These are phyloP conservation scores for Phaeosphaeria sp. DNA, from an alignment of 2,329 filamentous ascomycete species.

Conservation along the genomic window DNA sequence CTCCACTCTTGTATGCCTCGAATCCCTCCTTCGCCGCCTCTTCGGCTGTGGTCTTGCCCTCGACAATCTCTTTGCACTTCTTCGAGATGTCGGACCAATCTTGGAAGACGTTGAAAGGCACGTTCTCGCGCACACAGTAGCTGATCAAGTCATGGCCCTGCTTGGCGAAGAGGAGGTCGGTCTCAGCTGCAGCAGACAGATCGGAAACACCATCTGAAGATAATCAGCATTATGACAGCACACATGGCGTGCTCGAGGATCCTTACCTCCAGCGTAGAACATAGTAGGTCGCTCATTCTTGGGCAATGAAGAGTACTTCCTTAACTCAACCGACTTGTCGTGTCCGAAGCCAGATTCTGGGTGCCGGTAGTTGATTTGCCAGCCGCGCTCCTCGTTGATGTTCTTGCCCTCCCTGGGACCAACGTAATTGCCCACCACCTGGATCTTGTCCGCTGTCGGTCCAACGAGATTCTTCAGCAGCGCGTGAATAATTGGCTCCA, in stretches of 20 bases:
- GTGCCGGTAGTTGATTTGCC: slow-evolving; percentile 89
- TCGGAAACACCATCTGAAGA: slow-evolving; percentile 22
- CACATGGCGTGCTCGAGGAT: slow-evolving; percentile 70
- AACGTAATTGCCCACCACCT: slow-evolving; percentile 90
- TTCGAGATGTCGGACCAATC: slow-evolving; percentile 81
- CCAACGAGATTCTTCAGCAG: slow-evolving; percentile 82
- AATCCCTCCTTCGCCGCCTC: slow-evolving; percentile 67
- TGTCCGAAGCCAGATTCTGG: slow-evolving; percentile 86
- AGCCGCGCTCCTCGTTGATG: slow-evolving; percentile 81
- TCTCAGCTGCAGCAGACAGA: slow-evolving; percentile 79
- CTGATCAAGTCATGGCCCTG: slow-evolving; percentile 85
- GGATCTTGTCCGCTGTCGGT: slow-evolving; percentile 76
- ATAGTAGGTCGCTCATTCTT: slow-evolving; percentile 74
- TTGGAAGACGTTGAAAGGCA: slow-evolving; percentile 87
- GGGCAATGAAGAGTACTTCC: slow-evolving; percentile 80
- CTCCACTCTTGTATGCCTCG: slow-evolving; percentile 54
- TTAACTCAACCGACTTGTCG: slow-evolving; percentile 92
- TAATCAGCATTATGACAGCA: slow-evolving; percentile 62
- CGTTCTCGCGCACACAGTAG: slow-evolving; percentile 82
- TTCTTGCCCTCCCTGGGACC: slow-evolving; percentile 72
- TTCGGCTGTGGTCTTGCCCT: slow-evolving; percentile 72
- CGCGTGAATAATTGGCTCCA: slow-evolving; percentile 88
- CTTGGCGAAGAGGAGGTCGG: slow-evolving; percentile 92
- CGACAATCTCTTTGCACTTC: slow-evolving; percentile 76
- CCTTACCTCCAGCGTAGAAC: slow-evolving; percentile 78